Base-by-base conservation (phyloP, 768 basidiomycete genomes). In the Rhodotorula taiwanensis region DNA sequence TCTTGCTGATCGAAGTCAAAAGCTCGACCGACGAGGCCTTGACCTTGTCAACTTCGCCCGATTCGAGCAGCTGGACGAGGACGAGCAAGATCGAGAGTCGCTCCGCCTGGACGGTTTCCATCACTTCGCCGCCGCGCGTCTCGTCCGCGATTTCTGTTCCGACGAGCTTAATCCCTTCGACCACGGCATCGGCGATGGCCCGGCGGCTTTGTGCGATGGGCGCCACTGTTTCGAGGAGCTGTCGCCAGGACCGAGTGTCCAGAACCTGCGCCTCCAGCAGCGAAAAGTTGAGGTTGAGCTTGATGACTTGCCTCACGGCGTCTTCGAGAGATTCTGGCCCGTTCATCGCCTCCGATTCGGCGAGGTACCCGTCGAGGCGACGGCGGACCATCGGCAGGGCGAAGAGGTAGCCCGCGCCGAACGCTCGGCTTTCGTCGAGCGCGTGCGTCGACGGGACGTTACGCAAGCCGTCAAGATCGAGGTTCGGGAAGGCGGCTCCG, bases 271-370 rank as follows among this genome's bases (percentile, higher is more conserved):
- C 81, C 70, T 94, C 86, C 27, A 87, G 79, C 43, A 95, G 78
- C 2, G 90, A 92, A 52, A 92, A 81, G 73, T 93, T 92, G 68
- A 91, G 80, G 75, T 95, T 95, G 74, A 93, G 83, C 2, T 85
- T 83, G 52, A 82, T 78, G 5, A 90, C 76, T 39, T 81, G 80
- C 52, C 80, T 82, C 67, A 87, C 82, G 20, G 83, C 77, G 8
- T 76, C 76, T 47, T 53, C 58, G 74, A 74, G 43, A 9, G 50
- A 31, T 8, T 64, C 67, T 27, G 6, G 48, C 11, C 45, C 42
- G 36, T 58, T 48, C 39, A 69, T 68, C 31, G 60, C 80, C 1
- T 78, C 78, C 0, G 77, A 74, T 69, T 80, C 79, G 41, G 81
- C 78, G 31, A 69, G 54, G 48, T 52, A 45, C 0, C 81, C 82